These are phyloP conservation scores for Wallacemonas sp. DNA, from an alignment of 208 protist genomes.

Conservation along the genomic window DNA sequence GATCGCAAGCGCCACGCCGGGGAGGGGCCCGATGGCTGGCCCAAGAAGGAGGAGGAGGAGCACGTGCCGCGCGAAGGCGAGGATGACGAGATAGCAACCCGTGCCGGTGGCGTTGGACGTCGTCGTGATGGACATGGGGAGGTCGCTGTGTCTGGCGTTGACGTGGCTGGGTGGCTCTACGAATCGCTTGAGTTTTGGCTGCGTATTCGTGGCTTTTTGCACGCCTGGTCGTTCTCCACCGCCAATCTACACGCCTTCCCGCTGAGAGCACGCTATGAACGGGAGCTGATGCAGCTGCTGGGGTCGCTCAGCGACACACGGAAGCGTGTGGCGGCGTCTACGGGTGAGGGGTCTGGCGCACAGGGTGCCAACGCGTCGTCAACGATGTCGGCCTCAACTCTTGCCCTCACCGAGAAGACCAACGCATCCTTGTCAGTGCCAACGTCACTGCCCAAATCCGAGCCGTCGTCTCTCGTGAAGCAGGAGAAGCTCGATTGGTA, in stretches of 20 bases:
- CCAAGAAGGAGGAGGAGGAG: neutral
- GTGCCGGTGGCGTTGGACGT: too few species aligned
- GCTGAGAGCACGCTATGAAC: constrained; percentile 71
- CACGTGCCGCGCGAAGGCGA: neutral
- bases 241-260: constrained; percentile 55
- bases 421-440: too few species aligned
- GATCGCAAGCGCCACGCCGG: constrained; percentile 14
- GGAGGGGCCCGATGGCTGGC: constrained; percentile 7
- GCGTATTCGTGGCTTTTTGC: constrained; percentile 62
- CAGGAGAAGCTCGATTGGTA: constrained; percentile 18
- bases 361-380: too few species aligned
- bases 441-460: neutral
- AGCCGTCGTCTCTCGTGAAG: constrained; percentile 21
- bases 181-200: constrained; percentile 69
- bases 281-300: constrained; percentile 65
- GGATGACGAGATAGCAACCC: neutral
- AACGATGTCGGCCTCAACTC: too few species aligned
- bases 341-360: too few species aligned
- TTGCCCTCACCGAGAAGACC: too few species aligned
- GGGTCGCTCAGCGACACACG: constrained; percentile 23
- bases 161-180: constrained; percentile 41
- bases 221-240: constrained; percentile 59
- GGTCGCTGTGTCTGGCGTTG: constrained; percentile 14
- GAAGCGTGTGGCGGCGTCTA: neutral
- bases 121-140: neutral